phyloP scores from a whole-genome alignment of 176 grass and related monocot genomes.

The Areca catechu region DNA sequence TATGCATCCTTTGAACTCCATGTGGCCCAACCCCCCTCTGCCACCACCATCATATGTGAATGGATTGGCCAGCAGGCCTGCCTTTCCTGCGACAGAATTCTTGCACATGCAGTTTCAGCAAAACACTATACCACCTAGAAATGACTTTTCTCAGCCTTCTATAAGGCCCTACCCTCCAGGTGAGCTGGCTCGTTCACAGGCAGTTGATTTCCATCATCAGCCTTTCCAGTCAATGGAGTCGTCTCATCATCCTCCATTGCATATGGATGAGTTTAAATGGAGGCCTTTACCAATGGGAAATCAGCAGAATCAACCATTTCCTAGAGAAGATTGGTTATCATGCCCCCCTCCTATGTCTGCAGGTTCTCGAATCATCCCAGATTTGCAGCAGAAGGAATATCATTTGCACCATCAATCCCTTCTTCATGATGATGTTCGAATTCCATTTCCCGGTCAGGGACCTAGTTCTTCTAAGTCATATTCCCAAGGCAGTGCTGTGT shows the following conservation, averaged over 20 bases:
- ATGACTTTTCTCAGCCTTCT: constrained; percentile 35
- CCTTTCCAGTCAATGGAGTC: constrained; percentile 20
- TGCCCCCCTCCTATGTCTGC: background rate
- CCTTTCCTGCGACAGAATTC: constrained; percentile 27
- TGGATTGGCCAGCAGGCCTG: constrained; percentile 14
- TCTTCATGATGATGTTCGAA: constrained; percentile 6
- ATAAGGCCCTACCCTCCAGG: constrained; percentile 27
- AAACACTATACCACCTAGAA: constrained; percentile 33
- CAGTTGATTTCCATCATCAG: constrained; percentile 30
- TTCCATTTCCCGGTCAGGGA: background rate
- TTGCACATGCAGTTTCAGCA: constrained; percentile 27
- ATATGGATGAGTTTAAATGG: constrained; percentile 23
- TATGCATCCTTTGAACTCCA: constrained; percentile 23
- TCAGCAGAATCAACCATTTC: constrained; percentile 26
- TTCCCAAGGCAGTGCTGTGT: constrained; percentile 2
- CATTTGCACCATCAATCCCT: constrained; percentile 13
- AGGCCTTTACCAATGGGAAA: constrained; percentile 28
- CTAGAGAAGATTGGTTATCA: background rate
- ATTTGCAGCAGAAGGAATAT: constrained; percentile 1
- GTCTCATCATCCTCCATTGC: constrained; percentile 30
- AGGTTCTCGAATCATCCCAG: constrained; percentile 2
- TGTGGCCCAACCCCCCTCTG: constrained; percentile 8
- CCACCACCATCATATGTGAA: constrained; percentile 18
- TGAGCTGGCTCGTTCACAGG: constrained; percentile 28
- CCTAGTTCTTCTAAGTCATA: background rate